Conservation (phyloP, 2,329 filamentous ascomycete species). For the Trichoderma brevicompactum region DNA sequence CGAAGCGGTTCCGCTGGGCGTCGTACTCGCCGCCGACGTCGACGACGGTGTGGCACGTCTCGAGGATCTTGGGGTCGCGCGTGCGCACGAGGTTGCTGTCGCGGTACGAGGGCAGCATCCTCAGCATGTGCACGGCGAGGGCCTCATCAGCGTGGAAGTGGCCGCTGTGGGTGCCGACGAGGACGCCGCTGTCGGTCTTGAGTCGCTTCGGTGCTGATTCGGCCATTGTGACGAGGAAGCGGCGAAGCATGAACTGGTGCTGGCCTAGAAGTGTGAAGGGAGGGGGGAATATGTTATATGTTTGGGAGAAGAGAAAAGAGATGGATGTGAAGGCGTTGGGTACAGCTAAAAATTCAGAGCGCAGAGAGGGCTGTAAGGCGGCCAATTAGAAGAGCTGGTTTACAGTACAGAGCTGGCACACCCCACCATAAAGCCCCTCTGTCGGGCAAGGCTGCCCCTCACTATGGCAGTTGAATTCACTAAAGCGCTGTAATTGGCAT, state of each 20-base stretch:
- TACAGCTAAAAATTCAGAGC: not conserved
- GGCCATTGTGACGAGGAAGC: slow-evolving; percentile 48
- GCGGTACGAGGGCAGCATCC: slow-evolving; percentile 80
- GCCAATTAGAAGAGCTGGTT: not conserved
- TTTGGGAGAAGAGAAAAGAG: not conserved
- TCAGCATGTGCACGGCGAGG: slow-evolving; percentile 93
- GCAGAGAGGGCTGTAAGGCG: slow-evolving; percentile 4
- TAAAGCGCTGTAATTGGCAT: too few relatives aligned
- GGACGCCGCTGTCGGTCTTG: slow-evolving; percentile 67
- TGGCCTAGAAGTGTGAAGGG: not conserved
- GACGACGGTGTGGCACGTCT: slow-evolving; percentile 89
- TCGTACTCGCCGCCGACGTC: slow-evolving; percentile 98
- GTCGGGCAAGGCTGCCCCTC: not conserved
- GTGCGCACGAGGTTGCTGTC: slow-evolving; percentile 79
- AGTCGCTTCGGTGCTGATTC: slow-evolving; percentile 79
- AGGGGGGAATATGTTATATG: not conserved
- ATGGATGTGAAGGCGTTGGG: not conserved
- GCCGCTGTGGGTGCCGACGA: slow-evolving; percentile 94
- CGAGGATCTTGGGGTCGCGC: slow-evolving; percentile 77
- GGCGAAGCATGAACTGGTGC: slow-evolving; percentile 40
- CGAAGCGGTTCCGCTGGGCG: slow-evolving; percentile 74
- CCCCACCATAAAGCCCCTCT: too few relatives aligned
- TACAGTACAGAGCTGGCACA: not conserved
- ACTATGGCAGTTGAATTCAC: too few relatives aligned
- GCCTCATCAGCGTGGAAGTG: slow-evolving; percentile 99